These are phyloP conservation scores for Lipomyces kockii DNA, from an alignment of 805 yeast species.

Conservation along the genomic window DNA sequence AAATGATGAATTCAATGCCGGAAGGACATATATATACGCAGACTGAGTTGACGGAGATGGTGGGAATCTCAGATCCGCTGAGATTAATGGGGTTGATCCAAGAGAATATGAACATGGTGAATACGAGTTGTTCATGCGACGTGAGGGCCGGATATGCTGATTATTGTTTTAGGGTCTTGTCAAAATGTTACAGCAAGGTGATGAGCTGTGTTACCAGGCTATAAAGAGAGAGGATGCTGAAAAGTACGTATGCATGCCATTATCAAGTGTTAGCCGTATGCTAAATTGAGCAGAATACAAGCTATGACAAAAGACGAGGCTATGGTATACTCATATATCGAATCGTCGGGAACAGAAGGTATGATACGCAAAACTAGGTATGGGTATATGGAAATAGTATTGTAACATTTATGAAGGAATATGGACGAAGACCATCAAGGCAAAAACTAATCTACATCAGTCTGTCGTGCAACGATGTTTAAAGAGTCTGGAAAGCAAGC, in stretches of 20 bases:
- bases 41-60: slow-evolving; percentile 62
- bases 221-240: slow-evolving; percentile 73
- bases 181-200: slow-evolving; percentile 70
- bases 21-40: slow-evolving; percentile 64
- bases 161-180: slow-evolving; percentile 62
- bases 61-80: slow-evolving; percentile 51
- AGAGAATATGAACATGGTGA: slow-evolving; percentile 50
- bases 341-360: slow-evolving; percentile 82
- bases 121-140: slow-evolving; percentile 49
- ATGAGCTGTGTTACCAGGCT: slow-evolving; percentile 70
- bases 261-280: background rate
- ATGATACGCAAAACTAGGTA: background rate
- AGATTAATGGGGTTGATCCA: slow-evolving; percentile 53
- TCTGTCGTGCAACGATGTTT: slow-evolving; percentile 79
- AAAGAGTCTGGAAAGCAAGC: slow-evolving; percentile 73
- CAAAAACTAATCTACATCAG: slow-evolving; percentile 83
- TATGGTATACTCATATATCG: slow-evolving; percentile 87
- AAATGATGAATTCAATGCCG: slow-evolving; percentile 37
- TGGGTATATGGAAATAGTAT: slow-evolving; percentile 64
- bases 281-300: slow-evolving; percentile 55
- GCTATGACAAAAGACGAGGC: slow-evolving; percentile 87
- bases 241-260: slow-evolving; percentile 18
- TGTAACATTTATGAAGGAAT: slow-evolving; percentile 56
- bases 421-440: slow-evolving; percentile 88
- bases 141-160: slow-evolving; percentile 50